These are phyloP conservation scores for Leishmania gerbilli DNA, from an alignment of 208 protist genomes.

Conservation along the genomic window DNA sequence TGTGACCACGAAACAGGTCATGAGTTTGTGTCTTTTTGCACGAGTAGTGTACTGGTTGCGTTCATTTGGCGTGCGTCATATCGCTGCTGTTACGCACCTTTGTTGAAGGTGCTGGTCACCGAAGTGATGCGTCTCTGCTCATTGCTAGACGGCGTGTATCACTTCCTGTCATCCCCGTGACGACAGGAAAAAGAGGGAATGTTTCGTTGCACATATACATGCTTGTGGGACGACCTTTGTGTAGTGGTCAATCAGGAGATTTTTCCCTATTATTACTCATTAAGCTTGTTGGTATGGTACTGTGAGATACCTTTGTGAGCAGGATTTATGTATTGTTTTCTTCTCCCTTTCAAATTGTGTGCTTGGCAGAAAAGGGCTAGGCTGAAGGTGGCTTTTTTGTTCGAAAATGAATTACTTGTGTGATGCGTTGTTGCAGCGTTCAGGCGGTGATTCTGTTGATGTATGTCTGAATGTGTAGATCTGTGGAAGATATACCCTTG, in stretches of 20 bases:
- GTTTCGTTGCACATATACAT: too few species aligned
- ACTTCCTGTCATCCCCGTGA: background rate
- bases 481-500: background rate
- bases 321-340: background rate
- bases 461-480: background rate
- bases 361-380: background rate
- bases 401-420: background rate
- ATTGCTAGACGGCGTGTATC: background rate
- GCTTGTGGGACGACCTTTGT: too few species aligned
- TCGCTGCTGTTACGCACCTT: background rate
- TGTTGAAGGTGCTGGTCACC: background rate
- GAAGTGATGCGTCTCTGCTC: background rate
- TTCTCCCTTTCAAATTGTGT: background rate
- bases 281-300: too few species aligned
- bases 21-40: background rate
- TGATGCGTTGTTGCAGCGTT: background rate
- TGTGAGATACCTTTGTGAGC: too few species aligned
- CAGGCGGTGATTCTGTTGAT: background rate
- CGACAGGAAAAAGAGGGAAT: background rate
- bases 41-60: background rate
- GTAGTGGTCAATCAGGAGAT: too few species aligned
- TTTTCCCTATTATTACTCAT: too few species aligned
- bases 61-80: background rate
- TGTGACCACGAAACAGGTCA: too few species aligned
- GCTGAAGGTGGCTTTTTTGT: background rate